Evolutionary conservation across 2,329 filamentous ascomycete species (phyloP).

Genomic region (Aspergillus fischeri): DNA sequence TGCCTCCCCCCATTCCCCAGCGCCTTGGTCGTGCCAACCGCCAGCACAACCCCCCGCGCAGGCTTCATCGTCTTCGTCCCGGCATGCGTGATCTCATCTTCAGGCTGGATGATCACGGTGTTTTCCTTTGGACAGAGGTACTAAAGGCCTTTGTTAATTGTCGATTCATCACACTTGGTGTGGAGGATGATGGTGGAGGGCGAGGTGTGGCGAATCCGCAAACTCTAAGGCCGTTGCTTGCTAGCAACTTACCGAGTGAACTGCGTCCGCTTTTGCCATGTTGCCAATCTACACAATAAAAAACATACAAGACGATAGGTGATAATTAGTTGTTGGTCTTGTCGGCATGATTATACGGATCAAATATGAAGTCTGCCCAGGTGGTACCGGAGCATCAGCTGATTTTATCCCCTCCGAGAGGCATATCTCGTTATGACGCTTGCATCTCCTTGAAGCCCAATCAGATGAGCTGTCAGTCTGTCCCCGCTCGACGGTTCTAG

Average conservation of each 20-base stretch:
- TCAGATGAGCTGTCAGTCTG: not conserved
- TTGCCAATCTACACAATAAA: not conserved
- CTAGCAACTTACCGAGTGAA: not conserved
- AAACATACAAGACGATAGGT: not conserved
- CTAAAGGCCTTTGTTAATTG: not conserved
- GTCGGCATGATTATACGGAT: not conserved
- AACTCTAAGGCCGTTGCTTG: not conserved
- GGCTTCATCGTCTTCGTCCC: not conserved
- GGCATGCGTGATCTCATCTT: not conserved
- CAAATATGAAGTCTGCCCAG: not conserved
- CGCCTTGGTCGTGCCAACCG: not conserved
- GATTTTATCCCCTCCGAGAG: not conserved
- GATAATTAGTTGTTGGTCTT: not conserved
- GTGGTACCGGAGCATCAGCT: not conserved
- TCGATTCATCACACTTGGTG: not conserved
- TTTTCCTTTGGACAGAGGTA: not conserved
- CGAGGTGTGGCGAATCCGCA: not conserved
- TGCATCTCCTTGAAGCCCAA: not conserved
- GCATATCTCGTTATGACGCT: not conserved
- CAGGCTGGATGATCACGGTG: not conserved
- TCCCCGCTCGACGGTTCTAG: not conserved
- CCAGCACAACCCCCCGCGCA: not conserved
- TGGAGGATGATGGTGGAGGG: too few species aligned
- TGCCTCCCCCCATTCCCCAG: not conserved
- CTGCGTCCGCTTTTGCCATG: not conserved